Base-by-base conservation (phyloP, 129 eudicot genomes). In the Saussurea involucrata region DNA sequence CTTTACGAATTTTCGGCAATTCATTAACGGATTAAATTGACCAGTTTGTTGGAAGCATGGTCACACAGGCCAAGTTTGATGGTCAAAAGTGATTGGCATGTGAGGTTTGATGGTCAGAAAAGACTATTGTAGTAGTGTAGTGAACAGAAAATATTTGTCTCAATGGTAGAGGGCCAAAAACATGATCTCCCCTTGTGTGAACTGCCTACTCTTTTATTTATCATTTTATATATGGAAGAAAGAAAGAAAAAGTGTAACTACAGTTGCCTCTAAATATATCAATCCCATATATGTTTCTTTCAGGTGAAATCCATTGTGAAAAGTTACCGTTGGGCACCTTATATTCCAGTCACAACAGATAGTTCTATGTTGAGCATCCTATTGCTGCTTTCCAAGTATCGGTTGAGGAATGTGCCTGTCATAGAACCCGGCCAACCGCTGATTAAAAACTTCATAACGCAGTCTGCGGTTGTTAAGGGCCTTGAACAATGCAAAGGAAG, bases 391-490 rank as follows among this genome's bases (percentile, higher is more conserved):
- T 95, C 97, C 9, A 95, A 91, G 71, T 95, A 95, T 68, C 81
- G 97, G 79, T 76, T 95, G 79, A 85, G 97, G 67, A 95, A 91
- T 79, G 96, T 91, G 69, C 98, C 98, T 0, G 91, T 95, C 63
- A 88, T 95, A 42, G 97, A 95, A 80, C 80, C 76, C 4, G 98
- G 97, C 11, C 68, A 80, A 18, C 87, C 97, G 3, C 42, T 24
- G 28, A 83, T 95, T 24, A 86, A 71, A 63, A 93, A 93, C 86
- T 93, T 88, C 80, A 89, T 90, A 60, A 93, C 98, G 40, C 98
- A 93, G 85, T 93, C 98, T n/a, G 96, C 97, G 33, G 90, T 93
- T 46, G 80, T 93, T 31, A 88, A 83, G n/a, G 98, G 98, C 55
- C 97, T 95, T 67, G 91, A 85, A 75, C 83, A 78, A 69, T 91